These are phyloP conservation scores for Stenogyne calaminthoides DNA, from an alignment of 305 asterid species.

Conservation along the genomic window DNA sequence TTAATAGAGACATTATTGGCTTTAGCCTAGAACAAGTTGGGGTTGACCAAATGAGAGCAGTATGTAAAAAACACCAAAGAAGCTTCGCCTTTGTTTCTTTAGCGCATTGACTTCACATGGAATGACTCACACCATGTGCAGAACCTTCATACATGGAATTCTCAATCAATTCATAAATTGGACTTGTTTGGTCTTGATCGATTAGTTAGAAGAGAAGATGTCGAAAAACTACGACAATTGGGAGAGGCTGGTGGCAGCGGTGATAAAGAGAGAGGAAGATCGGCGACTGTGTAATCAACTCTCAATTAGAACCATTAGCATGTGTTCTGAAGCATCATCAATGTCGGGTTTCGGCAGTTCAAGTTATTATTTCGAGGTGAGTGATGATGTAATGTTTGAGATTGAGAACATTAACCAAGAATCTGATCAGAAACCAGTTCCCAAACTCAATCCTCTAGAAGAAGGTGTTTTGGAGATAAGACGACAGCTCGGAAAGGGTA, in stretches of 20 bases:
- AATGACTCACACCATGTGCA: too few relatives aligned
- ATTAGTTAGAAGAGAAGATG: too few relatives aligned
- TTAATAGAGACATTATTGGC: too few relatives aligned
- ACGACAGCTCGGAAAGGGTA: background rate
- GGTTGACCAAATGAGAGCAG: too few relatives aligned
- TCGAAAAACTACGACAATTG: background rate
- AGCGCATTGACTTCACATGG: too few relatives aligned
- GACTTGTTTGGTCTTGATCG: too few relatives aligned
- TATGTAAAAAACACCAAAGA: too few relatives aligned
- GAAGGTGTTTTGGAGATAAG: background rate
- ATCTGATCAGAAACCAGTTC: background rate
- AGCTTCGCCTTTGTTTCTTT: too few relatives aligned
- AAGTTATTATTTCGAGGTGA: background rate
- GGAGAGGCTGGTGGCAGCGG: background rate
- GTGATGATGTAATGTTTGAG: background rate
- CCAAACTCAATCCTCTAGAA: background rate
- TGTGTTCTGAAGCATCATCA: background rate
- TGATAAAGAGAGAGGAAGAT: background rate
- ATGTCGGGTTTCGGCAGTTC: background rate
- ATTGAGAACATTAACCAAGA: background rate
- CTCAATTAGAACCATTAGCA: background rate
- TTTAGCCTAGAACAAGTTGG: too few relatives aligned
- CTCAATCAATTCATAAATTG: too few relatives aligned
- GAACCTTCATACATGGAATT: too few relatives aligned
- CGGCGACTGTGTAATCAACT: background rate